Evolutionary conservation across 148 eudicot species (phyloP), one percentile per base, ranked within the genome.

Genomic region (Camellia granthamiana): DNA sequence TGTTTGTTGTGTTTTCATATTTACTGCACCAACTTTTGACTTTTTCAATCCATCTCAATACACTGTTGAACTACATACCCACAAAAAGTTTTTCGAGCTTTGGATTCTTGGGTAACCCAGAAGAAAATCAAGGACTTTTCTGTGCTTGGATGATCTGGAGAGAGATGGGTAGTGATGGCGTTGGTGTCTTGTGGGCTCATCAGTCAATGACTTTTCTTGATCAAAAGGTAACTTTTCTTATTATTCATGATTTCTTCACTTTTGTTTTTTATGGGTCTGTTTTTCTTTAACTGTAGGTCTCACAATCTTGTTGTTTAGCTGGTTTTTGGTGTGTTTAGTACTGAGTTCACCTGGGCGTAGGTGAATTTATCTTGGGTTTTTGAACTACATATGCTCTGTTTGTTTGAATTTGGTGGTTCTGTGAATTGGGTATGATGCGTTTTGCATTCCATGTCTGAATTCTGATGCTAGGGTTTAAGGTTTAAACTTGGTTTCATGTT

Each of bases 181-280:
- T 81, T 87, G 71, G 82, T 80, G 64, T 69, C 47, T 87, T 84
- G 87, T 92, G 94, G 90, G 92, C 87, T 86, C 90, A 66, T 78
- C 30, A 23, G 30, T 83, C 78, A 60, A 44, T 76, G 72, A 86
- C 73, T 85, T 88, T 85, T 78, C 59, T 83, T 60, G 79, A 70
- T 85, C 81, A 77, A 86, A 89, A 85, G 91, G 92, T 89, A 78
- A 81, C 30, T 70, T 82, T 83, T 66, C 21, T 47, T n/a, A 49
- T 68, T 19, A 38, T 11, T 60, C 30, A 66, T 63, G 55, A 42
- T 61, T 70, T 81, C 5, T 41, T 59, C 38, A n/a, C 59, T 68
- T 72, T 72, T 18, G 44, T 1, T 70, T 74, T 81, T 65, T 69
- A 73, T 75, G 75, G 67, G 72, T 46, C 42, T 79, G 43, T 60